Conservation (phyloP, 164 flowering plant genomes). For the Annona cherimola region DNA sequence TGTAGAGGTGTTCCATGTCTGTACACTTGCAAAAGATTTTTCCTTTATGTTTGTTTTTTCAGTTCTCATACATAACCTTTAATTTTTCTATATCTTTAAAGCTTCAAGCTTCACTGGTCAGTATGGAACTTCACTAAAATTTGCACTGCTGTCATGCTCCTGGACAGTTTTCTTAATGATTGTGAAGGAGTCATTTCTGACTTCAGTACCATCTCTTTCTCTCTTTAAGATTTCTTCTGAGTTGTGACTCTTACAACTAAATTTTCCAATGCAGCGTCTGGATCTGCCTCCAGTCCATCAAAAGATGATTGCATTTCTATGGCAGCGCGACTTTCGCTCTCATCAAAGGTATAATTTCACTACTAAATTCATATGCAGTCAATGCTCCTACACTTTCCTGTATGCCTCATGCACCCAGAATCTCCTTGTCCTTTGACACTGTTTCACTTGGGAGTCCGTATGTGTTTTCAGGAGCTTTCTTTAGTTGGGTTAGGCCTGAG, state of each 20-base stretch:
- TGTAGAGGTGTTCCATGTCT: background rate
- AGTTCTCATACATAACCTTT: background rate
- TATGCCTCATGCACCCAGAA: background rate
- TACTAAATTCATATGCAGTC: background rate
- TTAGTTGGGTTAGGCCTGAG: slow-evolving; percentile 55
- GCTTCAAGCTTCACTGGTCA: background rate
- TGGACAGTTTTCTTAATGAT: background rate
- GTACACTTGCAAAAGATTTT: background rate
- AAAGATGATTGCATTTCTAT: slow-evolving; percentile 55
- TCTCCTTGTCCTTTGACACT: background rate
- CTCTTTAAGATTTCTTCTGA: background rate
- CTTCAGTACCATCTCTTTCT: background rate
- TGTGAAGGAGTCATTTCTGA: background rate
- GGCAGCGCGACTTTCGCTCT: slow-evolving; percentile 69
- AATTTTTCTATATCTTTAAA: background rate
- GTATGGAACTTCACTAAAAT: background rate
- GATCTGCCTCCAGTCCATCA: slow-evolving; percentile 27
- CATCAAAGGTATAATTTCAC: slow-evolving; percentile 58
- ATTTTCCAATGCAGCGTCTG: slow-evolving; percentile 43
- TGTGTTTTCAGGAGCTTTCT: slow-evolving; percentile 65
- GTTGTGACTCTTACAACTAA: background rate
- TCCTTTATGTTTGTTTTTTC: too few species aligned
- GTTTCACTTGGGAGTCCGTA: background rate
- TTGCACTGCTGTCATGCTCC: background rate
- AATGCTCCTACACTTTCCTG: background rate